phyloP scores from a whole-genome alignment of 169 alveolate species.

The Toxoplasma gondii region DNA sequence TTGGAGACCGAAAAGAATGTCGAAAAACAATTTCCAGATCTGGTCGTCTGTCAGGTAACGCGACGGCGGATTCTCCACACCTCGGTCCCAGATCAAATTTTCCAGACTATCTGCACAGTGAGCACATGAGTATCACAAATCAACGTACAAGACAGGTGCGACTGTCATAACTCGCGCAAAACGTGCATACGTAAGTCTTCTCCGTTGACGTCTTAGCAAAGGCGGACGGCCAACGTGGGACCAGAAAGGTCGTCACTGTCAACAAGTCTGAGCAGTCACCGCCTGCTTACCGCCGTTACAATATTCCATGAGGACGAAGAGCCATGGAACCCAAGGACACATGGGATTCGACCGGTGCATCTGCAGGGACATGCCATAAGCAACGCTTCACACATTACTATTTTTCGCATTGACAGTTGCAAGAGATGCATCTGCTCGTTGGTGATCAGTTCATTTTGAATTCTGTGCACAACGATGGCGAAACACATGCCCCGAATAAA shows the following conservation, averaged over 20 bases:
- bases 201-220: too few species aligned
- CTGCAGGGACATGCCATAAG: neutral
- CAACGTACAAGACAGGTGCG: neutral
- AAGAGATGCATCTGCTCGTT: too few species aligned
- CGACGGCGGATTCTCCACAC: conserved; percentile 16
- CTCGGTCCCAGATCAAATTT: conserved; percentile 50
- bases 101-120: conserved; percentile 56
- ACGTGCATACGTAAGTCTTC: neutral
- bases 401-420: too few species aligned
- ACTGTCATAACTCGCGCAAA: neutral
- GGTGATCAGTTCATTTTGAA: too few species aligned
- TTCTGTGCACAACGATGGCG: too few species aligned
- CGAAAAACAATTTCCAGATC: conserved; percentile 74
- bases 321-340: conserved; percentile 86
- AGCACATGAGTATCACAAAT: neutral
- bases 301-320: conserved; percentile 85
- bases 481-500: too few species aligned
- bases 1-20: conserved; percentile 73
- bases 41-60: conserved; percentile 38
- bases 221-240: too few species aligned
- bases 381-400: neutral
- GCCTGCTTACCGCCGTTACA: conserved; percentile 81
- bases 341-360: conserved; percentile 75
- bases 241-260: neutral
- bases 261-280: neutral